phyloP scores from a whole-genome alignment of 257 asterid species.

The Plantago major region DNA sequence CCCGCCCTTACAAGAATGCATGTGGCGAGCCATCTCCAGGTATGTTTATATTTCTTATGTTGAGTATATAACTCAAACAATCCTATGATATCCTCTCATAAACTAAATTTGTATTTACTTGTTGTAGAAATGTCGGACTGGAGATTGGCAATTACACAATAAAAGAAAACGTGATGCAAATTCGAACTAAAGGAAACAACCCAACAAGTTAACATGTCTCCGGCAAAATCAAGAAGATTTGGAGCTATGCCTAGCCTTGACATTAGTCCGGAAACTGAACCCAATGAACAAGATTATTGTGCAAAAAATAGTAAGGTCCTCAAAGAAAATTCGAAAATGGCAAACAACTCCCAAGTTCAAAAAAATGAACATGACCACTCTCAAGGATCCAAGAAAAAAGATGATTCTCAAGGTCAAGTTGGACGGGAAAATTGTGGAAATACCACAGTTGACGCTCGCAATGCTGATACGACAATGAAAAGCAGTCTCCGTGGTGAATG shows the following conservation, averaged over 20 bases:
- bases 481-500: too few species aligned
- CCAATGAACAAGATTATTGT: neutral
- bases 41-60: neutral
- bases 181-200: neutral
- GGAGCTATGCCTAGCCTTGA: constrained; percentile 1
- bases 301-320: neutral
- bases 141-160: constrained; percentile 17
- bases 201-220: neutral
- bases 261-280: too few species aligned
- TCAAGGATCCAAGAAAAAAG: too few species aligned
- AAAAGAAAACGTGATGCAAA: neutral
- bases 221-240: neutral
- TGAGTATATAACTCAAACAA: too few species aligned
- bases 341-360: neutral
- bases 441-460: too few species aligned
- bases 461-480: too few species aligned
- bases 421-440: too few species aligned
- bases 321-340: too few species aligned
- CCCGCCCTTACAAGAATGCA: constrained; percentile 38
- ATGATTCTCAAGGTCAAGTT: too few species aligned
- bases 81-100: neutral
- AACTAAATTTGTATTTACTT: neutral
- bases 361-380: neutral
- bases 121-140: constrained; percentile 26
- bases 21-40: constrained; percentile 44